Percentiles rank a stretch among this genome's conserved stretches.
Evolutionary conservation across 2,329 filamentous ascomycete species (phyloP).

Genomic region (Neurospora sp.): DNA sequence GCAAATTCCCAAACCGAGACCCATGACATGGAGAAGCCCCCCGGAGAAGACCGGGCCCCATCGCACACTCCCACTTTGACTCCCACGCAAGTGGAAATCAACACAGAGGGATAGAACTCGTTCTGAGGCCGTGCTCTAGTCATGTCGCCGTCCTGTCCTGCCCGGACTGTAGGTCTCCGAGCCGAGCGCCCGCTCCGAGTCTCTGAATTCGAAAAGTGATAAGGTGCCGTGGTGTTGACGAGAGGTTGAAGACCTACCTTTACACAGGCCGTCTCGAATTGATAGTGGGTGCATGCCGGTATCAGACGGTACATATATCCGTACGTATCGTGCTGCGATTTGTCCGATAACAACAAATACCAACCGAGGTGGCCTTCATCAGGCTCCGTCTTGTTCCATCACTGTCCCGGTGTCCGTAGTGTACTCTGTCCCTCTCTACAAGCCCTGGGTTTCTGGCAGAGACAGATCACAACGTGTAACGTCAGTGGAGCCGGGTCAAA

Average conservation of each 20-base stretch:
- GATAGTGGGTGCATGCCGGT: background rate
- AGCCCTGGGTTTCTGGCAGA: background rate
- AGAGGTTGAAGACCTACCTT: background rate
- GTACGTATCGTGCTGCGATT: background rate
- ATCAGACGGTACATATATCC: background rate
- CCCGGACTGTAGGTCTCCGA: background rate
- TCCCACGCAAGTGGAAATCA: background rate
- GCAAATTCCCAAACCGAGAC: background rate
- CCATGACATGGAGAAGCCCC: background rate
- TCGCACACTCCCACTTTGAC: too few relatives aligned
- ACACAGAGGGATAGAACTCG: background rate
- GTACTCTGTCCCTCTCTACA: background rate
- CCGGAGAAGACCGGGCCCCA: background rate
- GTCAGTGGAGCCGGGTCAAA: background rate
- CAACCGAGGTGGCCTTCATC: background rate
- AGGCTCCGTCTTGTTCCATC: background rate
- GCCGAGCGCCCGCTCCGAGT: background rate
- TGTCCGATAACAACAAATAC: background rate
- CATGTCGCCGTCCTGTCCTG: background rate
- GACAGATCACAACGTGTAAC: background rate
- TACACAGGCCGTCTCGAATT: background rate
- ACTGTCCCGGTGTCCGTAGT: background rate
- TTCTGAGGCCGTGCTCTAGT: background rate
- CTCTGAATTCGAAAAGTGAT: background rate
- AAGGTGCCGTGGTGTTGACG: background rate